These are phyloP conservation scores for Candida maltosa DNA, from an alignment of 805 yeast species.

Conservation along the genomic window DNA sequence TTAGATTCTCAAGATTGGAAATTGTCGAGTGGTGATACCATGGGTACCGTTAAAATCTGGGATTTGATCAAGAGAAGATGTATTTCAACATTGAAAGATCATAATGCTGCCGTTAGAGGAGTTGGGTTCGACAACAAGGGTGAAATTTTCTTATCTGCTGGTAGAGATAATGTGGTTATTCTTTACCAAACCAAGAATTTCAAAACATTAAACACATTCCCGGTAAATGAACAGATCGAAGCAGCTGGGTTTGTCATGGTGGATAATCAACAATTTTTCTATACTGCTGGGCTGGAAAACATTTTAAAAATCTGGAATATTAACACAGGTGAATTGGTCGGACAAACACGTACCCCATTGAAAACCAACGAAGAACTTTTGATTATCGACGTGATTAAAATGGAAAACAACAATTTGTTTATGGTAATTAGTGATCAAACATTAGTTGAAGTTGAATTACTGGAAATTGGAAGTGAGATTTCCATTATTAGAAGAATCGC, in stretches of 20 bases:
- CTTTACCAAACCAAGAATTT: slow-evolving; percentile 53
- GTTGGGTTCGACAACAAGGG: slow-evolving; percentile 59
- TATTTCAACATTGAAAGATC: slow-evolving; percentile 63
- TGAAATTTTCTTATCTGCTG: slow-evolving; percentile 67
- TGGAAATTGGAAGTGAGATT: slow-evolving; percentile 23
- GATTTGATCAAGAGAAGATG: slow-evolving; percentile 74
- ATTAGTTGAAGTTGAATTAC: slow-evolving; percentile 45
- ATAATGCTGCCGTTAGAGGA: slow-evolving; percentile 83
- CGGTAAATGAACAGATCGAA: slow-evolving; percentile 72
- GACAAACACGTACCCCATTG: slow-evolving; percentile 45
- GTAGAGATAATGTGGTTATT: slow-evolving; percentile 78
- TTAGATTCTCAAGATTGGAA: slow-evolving; percentile 68
- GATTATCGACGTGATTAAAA: slow-evolving; percentile 54
- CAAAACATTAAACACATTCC: slow-evolving; percentile 62
- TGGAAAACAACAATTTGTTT: slow-evolving; percentile 33
- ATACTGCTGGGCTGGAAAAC: slow-evolving; percentile 78
- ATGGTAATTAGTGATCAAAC: slow-evolving; percentile 84
- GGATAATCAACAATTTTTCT: slow-evolving; percentile 34
- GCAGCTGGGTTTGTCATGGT: slow-evolving; percentile 52
- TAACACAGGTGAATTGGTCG: slow-evolving; percentile 44
- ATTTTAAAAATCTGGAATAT: slow-evolving; percentile 64
- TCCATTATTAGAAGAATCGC: slow-evolving; percentile 59
- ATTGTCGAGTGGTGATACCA: slow-evolving; percentile 67
- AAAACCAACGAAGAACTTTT: slow-evolving; percentile 70
- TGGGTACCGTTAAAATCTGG: slow-evolving; percentile 56